Percentiles rank a stretch among this genome's conserved stretches.
Conservation (phyloP, 306 rosid species). For the Mucuna pruriens region DNA sequence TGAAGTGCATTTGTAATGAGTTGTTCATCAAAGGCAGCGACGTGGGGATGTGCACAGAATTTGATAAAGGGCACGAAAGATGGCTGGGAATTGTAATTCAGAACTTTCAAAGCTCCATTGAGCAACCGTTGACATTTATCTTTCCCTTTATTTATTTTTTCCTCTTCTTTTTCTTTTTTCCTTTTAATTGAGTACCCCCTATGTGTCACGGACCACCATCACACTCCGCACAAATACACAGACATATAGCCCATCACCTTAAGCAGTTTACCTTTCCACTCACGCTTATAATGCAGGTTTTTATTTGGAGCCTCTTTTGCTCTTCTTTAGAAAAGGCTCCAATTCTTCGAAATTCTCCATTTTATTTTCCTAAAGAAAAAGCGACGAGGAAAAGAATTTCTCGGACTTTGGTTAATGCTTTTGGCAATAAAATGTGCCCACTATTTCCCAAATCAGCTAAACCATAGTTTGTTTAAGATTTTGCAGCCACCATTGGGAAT, state of each 20-base stretch:
- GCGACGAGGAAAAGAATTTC: constrained; percentile 59
- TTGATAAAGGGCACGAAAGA: constrained; percentile 66
- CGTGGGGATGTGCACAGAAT: constrained; percentile 70
- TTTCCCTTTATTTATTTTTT: constrained; percentile 26
- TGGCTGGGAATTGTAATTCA: constrained; percentile 51
- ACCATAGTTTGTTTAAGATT: constrained; percentile 30
- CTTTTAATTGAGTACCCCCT: constrained; percentile 50
- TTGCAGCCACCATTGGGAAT: constrained; percentile 29
- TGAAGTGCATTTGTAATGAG: constrained; percentile 36
- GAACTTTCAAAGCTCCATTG: constrained; percentile 47
- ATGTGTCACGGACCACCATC: constrained; percentile 68
- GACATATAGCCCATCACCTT: constrained; percentile 36
- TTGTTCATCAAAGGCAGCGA: constrained; percentile 45
- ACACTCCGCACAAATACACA: constrained; percentile 71
- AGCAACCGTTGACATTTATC: constrained; percentile 79
- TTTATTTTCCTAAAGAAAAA: constrained; percentile 45
- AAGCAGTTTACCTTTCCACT: constrained; percentile 55
- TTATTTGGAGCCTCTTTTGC: constrained; percentile 45
- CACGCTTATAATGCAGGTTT: constrained; percentile 63
- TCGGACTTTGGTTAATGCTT: constrained; percentile 52
- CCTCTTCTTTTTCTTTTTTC: constrained; percentile 41
- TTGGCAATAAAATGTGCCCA: constrained; percentile 25
- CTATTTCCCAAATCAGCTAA: constrained; percentile 35
- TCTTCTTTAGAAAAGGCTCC: constrained; percentile 65
- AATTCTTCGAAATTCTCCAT: constrained; percentile 51